Base-by-base conservation (phyloP, 306 rosid species). In the Cucurbita argyrosperma region DNA sequence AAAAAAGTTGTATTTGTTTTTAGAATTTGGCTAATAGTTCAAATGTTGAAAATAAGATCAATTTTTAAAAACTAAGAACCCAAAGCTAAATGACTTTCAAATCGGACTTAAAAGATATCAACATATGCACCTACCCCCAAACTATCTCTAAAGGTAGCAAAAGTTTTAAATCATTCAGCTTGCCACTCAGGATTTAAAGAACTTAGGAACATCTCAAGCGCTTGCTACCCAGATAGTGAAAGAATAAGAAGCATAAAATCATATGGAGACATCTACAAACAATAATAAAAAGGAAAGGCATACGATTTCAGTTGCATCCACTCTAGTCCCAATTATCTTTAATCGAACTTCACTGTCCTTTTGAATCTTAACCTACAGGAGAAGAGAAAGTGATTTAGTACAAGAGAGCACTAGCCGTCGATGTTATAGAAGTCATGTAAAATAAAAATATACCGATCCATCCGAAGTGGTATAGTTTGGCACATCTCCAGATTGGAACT, bases 401-500 rank as follows among this genome's bases (percentile, higher is more conserved):
- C 10, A 37, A 45, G 18, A 77, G 39, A 49, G 52, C 73, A 7
- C 61, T 18, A 65, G 53, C 21, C 71, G 62, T 23, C 23, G 35
- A 43, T 45, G 30, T 46, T 79, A 61, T 42, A 71, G 35, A 73
- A 58, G 56, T 21, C 72, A 61, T 21, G 42, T 56, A n/a, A 51
- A 64, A 74, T 56, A 8, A 66, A 80, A 43, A 76, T 85, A 55
- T 83, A 92, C 97, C 10, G 97, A 94, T 81, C 99, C 99, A 82
- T 94, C 99, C 10, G 99, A 91, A 49, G 97, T 94, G 40, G 97
- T 94, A 82, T 94, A 94, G 80, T 94, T 91, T 66, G 96, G 96
- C 88, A 91, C 84, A 72, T 94, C 99, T 68, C 98, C 96, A 15
- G 92, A 79, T 77, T 94, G 97, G 77, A 94, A 89, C 82, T 94